Evolutionary conservation across 1,284 basidiomycete genomes (phyloP), one percentile per base, ranked within the genome.

Genomic region (Ustilago crameri): DNA sequence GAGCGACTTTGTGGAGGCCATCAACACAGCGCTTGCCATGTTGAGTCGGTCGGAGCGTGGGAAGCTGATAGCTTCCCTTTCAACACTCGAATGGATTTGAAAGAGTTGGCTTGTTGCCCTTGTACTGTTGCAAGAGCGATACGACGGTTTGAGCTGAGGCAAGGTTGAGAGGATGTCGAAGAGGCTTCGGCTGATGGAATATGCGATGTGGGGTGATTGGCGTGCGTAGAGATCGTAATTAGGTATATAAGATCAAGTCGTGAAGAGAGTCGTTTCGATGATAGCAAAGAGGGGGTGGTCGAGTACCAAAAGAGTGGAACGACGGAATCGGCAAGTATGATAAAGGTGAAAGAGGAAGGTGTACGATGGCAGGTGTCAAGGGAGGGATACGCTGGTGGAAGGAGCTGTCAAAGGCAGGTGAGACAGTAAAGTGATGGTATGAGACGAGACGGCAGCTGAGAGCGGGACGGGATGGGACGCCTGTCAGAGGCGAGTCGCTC

Each of bases 11-110:
- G 56, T 57, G 5, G 49, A 49, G 26, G 61, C 51, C 5, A 52
- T 42, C n/a, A 61, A n/a, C 27, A 65, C 34, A 54, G 61, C 54
- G 54, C 53, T 62, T 32, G 58, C 51, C 68, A 71, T 71, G 20
- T n/a, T 48, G 51, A 46, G 30, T 24, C 38, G 20, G 26, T 14
- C 20, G 32, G 32, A 26, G 38, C 37, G 35, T 51, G 53, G 41
- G 51, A 58, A 68, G 59, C 55, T 24, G 15, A 18, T 3, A 38
- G 50, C 48, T 46, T 51, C 54, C 53, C 53, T 50, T 24, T 41
- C 15, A 38, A 45, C 17, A 32, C 23, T 50, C 40, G n/a, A 18
- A 34, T 22, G 41, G 32, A 22, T 38, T 10, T 37, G 38, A 12
- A 45, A 24, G 14, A 20, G 17, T 9, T 22, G 24, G 59, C 48